Base-by-base conservation (phyloP, 768 basidiomycete genomes). In the Ramaria sp. region DNA sequence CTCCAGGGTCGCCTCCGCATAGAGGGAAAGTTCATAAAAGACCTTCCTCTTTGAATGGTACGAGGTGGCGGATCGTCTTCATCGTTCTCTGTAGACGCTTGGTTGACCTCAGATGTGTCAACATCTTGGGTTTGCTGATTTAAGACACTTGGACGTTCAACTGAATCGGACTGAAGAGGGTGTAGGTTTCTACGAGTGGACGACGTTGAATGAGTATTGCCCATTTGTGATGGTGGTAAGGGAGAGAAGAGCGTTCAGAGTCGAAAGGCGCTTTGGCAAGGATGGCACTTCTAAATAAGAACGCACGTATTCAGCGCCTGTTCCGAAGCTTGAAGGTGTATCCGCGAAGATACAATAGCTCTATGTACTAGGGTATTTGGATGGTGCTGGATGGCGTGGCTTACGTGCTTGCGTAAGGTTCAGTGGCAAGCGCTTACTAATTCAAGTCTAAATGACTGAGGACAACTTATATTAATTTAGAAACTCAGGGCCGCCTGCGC, bases 401-500 rank as follows among this genome's bases (percentile, higher is more conserved):
- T 3, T 8, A 34, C 32, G 1, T 2, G 8, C 32, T 34, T 34
- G 32, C 32, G 32, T 34, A 34, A 34, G 32, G 32, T 10, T 32
- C 30, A 32, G 13, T 34, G 32, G 32, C 7, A 13, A 34, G 32
- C 30, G 30, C 32, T 34, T 34, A 34, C 32, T 34, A 34, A 34
- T 8, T 13, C 32, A 34, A 13, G n/a, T n/a, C n/a, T n/a, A n/a
- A n/a, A n/a, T n/a, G n/a, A n/a, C n/a, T n/a, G 30, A 5, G 10
- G 10, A 10, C 30, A 32, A 32, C 30, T 5, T 5, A 32, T 32
- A 32, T 32, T 32, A 32, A 32, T 32, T 5, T 10, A 32, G 30
- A 8, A 9, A 34, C 32, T 61, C 56, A 94, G 68, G 20, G 88
- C 85, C 57, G 76, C 70, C 66, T 73, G 74, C 5, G 93, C 94